Evolutionary conservation across 73 alveolate genomes (phyloP).

Genomic region (Symbiodinium natans): DNA sequence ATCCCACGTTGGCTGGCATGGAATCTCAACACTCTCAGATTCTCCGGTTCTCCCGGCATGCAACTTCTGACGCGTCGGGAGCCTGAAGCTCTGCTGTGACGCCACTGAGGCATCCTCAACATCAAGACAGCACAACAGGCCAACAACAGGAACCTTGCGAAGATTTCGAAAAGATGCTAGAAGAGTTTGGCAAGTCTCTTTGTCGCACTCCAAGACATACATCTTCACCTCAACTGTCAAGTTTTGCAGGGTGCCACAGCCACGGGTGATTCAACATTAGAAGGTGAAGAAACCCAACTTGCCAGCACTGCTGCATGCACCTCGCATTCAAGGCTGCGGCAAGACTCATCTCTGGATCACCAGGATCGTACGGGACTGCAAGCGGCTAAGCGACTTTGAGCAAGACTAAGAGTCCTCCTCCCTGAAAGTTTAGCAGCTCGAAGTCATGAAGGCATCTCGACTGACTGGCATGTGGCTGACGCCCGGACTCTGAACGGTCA

Average conservation of each 20-base stretch:
- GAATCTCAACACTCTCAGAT: too few relatives aligned
- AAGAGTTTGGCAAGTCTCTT: background rate
- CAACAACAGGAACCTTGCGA: too few relatives aligned
- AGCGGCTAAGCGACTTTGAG: too few relatives aligned
- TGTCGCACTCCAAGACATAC: background rate
- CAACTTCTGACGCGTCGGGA: background rate
- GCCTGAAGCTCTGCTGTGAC: constrained; percentile 2
- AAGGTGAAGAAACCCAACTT: too few relatives aligned
- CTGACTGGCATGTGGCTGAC: background rate
- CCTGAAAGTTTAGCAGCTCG: too few relatives aligned
- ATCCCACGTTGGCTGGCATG: constrained; percentile 12
- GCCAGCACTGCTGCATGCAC: too few relatives aligned
- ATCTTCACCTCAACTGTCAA: background rate
- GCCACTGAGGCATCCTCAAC: background rate
- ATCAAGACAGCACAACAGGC: too few relatives aligned
- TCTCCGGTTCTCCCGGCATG: background rate
- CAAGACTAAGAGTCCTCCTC: too few relatives aligned
- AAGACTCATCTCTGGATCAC: background rate
- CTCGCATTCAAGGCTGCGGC: background rate
- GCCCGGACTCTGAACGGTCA: background rate
- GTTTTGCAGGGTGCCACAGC: too few relatives aligned
- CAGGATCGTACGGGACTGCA: background rate
- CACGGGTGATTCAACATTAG: too few relatives aligned
- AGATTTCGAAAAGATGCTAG: too few relatives aligned
- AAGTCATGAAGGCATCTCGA: too few relatives aligned